phyloP scores from a whole-genome alignment of 805 yeast species.

The Helenozyma baotianmanensis region DNA sequence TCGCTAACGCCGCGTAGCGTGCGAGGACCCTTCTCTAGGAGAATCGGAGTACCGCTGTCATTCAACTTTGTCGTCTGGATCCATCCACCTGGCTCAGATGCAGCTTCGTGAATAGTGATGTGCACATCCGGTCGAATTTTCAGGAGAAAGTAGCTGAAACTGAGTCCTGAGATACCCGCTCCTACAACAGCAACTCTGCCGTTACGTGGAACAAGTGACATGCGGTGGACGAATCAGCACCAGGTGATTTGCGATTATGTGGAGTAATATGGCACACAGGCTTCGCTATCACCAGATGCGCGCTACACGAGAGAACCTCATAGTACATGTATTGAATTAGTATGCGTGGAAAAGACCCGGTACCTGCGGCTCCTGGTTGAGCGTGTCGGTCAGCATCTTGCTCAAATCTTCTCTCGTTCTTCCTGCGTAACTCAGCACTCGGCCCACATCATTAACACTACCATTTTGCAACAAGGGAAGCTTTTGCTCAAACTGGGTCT shows the following conservation, averaged over 20 bases:
- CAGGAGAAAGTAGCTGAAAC: constrained; percentile 64
- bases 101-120: constrained; percentile 58
- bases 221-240: no score
- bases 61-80: constrained; percentile 48
- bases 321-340: no score
- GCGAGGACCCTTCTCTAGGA: constrained; percentile 85
- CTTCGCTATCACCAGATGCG: no score
- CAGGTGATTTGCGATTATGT: no score
- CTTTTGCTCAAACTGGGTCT: constrained; percentile 20
- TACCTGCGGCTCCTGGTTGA: constrained; percentile 15
- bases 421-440: constrained; percentile 1
- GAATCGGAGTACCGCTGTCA: constrained; percentile 21
- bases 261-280: no score
- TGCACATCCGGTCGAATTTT: constrained; percentile 73
- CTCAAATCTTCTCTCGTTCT: constrained; percentile 2
- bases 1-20: constrained; percentile 80
- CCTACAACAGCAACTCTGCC: constrained; percentile 72
- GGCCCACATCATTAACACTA: constrained; percentile 16
- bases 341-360: constrained; percentile 23
- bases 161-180: constrained; percentile 82
- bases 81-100: constrained; percentile 70
- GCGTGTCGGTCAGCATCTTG: constrained; percentile 22
- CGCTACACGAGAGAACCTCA: no score
- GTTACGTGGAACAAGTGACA: constrained; percentile 21
- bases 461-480: constrained; percentile 23